These are phyloP conservation scores for Colletotrichum musae DNA, from an alignment of 2,329 filamentous ascomycete species.

Conservation along the genomic window DNA sequence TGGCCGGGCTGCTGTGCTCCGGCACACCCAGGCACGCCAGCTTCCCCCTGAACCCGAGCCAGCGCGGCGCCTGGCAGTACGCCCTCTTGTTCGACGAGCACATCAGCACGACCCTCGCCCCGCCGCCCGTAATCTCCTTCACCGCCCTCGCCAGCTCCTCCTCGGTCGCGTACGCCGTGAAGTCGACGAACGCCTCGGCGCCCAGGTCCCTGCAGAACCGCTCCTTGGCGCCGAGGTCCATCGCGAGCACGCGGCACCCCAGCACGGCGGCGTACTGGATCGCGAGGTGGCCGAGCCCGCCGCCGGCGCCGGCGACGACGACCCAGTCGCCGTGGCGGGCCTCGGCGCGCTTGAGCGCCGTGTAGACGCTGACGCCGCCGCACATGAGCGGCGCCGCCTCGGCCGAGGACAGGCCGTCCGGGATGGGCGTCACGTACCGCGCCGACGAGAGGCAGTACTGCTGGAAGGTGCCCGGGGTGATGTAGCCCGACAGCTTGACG, in stretches of 20 bases:
- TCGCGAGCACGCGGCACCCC: conserved; percentile 47
- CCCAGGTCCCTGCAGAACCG: conserved; percentile 45
- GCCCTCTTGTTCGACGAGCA: conserved; percentile 44
- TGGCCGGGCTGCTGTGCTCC: conserved; percentile 25
- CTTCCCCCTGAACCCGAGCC: conserved; percentile 48
- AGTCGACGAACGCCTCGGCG: conserved; percentile 47
- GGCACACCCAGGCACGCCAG: conserved; percentile 48
- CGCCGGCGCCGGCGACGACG: conserved; percentile 49
- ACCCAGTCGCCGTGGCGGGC: conserved; percentile 46
- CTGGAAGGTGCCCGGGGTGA: conserved; percentile 46
- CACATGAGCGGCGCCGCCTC: conserved; percentile 75
- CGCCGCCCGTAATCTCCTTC: conserved; percentile 41
- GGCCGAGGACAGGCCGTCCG: conserved; percentile 51
- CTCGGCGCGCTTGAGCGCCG: conserved; percentile 61
- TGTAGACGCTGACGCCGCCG: conserved; percentile 75
- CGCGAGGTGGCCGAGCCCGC: conserved; percentile 49
- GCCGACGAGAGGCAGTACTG: conserved; percentile 43
- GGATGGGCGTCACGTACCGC: conserved; percentile 61
- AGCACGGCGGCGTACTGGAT: conserved; percentile 49
- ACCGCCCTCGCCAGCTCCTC: conserved; percentile 30
- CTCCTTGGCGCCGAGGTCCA: conserved; percentile 48
- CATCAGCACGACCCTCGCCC: conserved; percentile 44
- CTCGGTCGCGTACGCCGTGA: conserved; percentile 40
- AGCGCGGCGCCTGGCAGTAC: conserved; percentile 44
- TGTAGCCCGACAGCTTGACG: conserved; percentile 46